Conservation (phyloP, 75 land plant species). For the Larix kaempferi region DNA sequence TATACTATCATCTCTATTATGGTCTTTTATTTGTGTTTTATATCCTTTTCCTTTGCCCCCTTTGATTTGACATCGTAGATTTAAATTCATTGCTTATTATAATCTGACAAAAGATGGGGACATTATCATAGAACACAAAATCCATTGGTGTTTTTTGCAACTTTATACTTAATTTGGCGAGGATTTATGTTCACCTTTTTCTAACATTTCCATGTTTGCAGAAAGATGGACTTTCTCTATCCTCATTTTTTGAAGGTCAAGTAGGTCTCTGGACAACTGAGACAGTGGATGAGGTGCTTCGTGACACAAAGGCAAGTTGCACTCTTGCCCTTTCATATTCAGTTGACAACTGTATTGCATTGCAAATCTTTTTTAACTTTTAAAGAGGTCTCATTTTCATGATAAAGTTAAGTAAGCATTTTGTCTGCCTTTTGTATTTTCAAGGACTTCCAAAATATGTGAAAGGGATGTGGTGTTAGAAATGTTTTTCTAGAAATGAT, state of each 20-base stretch:
- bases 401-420: no score
- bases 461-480: no score
- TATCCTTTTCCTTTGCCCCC: not conserved
- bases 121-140: not conserved
- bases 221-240: constrained; percentile 13
- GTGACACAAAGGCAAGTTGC: constrained; percentile 15
- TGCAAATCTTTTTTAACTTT: not conserved
- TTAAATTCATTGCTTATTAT: not conserved
- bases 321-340: not conserved
- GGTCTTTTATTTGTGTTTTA: not conserved
- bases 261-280: constrained; percentile 34
- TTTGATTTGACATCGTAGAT: not conserved
- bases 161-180: not conserved
- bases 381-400: no score
- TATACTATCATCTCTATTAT: no score
- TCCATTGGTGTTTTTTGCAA: not conserved
- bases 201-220: constrained; percentile 7
- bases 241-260: constrained; percentile 28
- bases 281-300: constrained; percentile 23
- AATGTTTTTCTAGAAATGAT: no score
- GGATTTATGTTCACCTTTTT: not conserved
- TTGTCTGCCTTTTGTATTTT: no score
- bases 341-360: not conserved
- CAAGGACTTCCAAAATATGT: no score
- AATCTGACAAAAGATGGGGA: not conserved